Evolutionary conservation across 2,329 filamentous ascomycete genomes (phyloP).

Genomic region (Cordyceps cateniannulata): DNA sequence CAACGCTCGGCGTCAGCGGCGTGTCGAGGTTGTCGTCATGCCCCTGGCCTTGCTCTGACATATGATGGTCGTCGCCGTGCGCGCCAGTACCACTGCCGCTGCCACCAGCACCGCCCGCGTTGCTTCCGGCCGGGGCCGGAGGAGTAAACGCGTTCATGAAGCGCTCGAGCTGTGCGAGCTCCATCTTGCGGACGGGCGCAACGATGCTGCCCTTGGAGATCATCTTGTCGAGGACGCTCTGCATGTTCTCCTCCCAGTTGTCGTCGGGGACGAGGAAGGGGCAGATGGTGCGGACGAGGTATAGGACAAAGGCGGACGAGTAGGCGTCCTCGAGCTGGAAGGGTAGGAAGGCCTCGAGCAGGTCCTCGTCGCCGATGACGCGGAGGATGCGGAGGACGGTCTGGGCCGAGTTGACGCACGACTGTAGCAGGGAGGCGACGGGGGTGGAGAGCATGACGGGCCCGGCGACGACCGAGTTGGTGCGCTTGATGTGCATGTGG

Average conservation of each 20-base stretch:
- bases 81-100: conserved; percentile 2
- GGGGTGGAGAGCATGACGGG: conserved; percentile 19
- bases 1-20: conserved; percentile 12
- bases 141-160: conserved; percentile 25
- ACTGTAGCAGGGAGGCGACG: conserved; percentile 23
- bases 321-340: conserved; percentile 37
- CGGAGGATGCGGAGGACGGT: conserved; percentile 21
- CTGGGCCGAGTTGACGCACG: conserved; percentile 24
- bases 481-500: conserved; percentile 25
- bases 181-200: conserved; percentile 30
- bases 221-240: conserved; percentile 30
- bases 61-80: conserved; percentile 13
- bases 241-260: conserved; percentile 29
- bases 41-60: conserved; percentile 11
- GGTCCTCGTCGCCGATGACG: conserved; percentile 23
- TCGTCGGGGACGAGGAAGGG: conserved; percentile 28
- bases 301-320: conserved; percentile 33
- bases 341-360: conserved; percentile 31
- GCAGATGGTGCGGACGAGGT: conserved; percentile 27
- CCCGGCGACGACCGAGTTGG: conserved; percentile 15
- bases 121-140: conserved; percentile 9
- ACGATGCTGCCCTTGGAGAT: conserved; percentile 31
- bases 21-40: conserved; percentile 9
- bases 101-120: background rate
- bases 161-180: conserved; percentile 31